Conservation (phyloP, 148 eudicot species). For the Amaranthus palmeri region DNA sequence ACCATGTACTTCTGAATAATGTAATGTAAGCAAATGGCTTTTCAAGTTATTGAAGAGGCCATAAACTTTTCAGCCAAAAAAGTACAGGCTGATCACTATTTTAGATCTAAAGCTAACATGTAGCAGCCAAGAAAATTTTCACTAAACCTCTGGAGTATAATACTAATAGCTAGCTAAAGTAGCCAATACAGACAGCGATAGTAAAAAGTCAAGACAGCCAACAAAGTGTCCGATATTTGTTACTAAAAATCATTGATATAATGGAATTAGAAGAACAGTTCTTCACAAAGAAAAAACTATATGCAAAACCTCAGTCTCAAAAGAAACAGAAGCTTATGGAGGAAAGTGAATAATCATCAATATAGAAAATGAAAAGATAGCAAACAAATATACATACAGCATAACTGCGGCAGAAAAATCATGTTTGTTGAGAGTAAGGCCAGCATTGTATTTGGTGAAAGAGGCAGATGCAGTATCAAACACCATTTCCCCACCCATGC, state of each 20-base stretch:
- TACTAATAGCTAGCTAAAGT: too few species aligned
- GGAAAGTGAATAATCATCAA: neutral
- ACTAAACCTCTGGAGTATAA: too few species aligned
- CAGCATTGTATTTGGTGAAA: slow-evolving; percentile 80
- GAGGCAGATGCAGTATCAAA: slow-evolving; percentile 84
- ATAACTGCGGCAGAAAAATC: slow-evolving; percentile 76
- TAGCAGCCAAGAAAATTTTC: too few species aligned
- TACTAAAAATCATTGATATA: neutral
- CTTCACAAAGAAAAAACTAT: neutral
- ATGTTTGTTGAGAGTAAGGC: slow-evolving; percentile 57
- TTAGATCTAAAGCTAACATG: too few species aligned
- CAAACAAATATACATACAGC: slow-evolving; percentile 45
- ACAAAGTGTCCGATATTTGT: too few species aligned
- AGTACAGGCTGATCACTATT: too few species aligned
- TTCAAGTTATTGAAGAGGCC: neutral
- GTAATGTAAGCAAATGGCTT: neutral
- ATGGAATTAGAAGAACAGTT: neutral
- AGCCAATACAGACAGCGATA: too few species aligned
- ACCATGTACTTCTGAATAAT: too few species aligned
- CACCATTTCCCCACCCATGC: slow-evolving; percentile 82
- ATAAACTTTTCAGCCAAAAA: too few species aligned
- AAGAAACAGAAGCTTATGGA: neutral
- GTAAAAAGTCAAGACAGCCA: too few species aligned
- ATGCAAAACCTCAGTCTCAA: neutral
- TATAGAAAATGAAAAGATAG: neutral